phyloP scores from a whole-genome alignment of 2,329 filamentous ascomycete genomes.

The Penicillium sp. region DNA sequence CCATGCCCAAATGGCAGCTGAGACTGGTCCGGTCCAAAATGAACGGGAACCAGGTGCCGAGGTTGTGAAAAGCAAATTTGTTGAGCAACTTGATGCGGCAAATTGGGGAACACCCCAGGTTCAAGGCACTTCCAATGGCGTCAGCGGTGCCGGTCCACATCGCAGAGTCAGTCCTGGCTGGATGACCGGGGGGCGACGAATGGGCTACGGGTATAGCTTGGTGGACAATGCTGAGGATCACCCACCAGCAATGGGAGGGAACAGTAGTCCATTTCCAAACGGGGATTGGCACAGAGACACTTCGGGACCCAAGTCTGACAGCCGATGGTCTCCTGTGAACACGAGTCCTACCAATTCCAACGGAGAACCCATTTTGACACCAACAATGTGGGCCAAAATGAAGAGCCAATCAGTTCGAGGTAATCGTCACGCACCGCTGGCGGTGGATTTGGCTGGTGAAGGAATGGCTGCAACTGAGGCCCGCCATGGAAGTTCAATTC shows the following conservation, averaged over 20 bases:
- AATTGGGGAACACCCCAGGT: background rate
- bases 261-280: background rate
- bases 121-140: background rate
- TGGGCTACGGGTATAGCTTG: slow-evolving; percentile 41
- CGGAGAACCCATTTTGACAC: background rate
- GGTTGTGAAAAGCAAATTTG: slow-evolving; percentile 31
- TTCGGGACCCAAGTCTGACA: background rate
- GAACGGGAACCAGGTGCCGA: slow-evolving; percentile 1
- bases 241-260: background rate
- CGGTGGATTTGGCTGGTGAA: background rate
- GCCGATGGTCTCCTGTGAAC: background rate
- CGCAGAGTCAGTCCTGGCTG: slow-evolving; percentile 42
- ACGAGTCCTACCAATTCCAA: background rate
- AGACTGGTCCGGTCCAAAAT: background rate
- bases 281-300: background rate
- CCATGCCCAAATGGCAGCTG: slow-evolving; percentile 2
- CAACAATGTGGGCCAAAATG: slow-evolving; percentile 3
- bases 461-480: background rate
- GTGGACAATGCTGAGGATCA: slow-evolving; percentile 27
- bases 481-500: background rate
- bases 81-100: slow-evolving; percentile 29
- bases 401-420: slow-evolving; percentile 1
- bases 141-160: slow-evolving; percentile 11
- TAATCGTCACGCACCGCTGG: background rate
- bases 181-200: slow-evolving; percentile 41